Percentiles rank a stretch among this genome's conserved stretches.
Evolutionary conservation across 768 basidiomycete species (phyloP).

Genomic region (Suillus plorans): DNA sequence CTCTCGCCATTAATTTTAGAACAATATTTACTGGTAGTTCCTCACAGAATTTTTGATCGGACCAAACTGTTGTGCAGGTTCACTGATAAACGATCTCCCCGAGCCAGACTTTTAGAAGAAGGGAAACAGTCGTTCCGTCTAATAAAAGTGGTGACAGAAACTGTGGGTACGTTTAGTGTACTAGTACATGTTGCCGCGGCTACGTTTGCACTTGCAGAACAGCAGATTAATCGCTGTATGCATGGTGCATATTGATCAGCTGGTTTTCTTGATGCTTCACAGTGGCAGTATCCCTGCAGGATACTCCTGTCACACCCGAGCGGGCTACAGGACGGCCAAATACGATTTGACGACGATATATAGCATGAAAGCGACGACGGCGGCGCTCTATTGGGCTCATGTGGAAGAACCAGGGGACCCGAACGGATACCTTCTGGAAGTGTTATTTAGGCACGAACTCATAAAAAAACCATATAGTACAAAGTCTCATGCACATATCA

Average conservation of each 20-base stretch:
- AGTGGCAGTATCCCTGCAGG: slow-evolving; percentile 19
- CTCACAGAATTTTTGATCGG: not conserved
- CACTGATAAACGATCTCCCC: not conserved
- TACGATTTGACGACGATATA: slow-evolving; percentile 27
- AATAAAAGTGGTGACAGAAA: not conserved
- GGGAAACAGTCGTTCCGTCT: not conserved
- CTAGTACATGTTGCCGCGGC: not conserved
- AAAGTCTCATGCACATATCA: not conserved
- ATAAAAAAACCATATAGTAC: slow-evolving; percentile 3
- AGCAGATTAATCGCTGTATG: not conserved
- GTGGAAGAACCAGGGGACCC: slow-evolving; percentile 25
- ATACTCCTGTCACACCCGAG: slow-evolving; percentile 23
- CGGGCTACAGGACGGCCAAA: slow-evolving; percentile 14
- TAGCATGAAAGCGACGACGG: slow-evolving; percentile 43
- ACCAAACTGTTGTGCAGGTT: not conserved
- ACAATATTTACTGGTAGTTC: not conserved
- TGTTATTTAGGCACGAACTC: slow-evolving; percentile 33
- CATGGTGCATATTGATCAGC: not conserved
- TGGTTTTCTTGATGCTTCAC: not conserved
- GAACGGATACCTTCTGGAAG: slow-evolving; percentile 19
- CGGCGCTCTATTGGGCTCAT: slow-evolving; percentile 44
- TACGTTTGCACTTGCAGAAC: not conserved
- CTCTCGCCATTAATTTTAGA: not conserved
- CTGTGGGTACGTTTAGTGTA: not conserved
- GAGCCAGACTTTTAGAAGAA: not conserved